Evolutionary conservation across 23 red algal genomes (phyloP).

Genomic region (Gracilaria domingensis): DNA sequence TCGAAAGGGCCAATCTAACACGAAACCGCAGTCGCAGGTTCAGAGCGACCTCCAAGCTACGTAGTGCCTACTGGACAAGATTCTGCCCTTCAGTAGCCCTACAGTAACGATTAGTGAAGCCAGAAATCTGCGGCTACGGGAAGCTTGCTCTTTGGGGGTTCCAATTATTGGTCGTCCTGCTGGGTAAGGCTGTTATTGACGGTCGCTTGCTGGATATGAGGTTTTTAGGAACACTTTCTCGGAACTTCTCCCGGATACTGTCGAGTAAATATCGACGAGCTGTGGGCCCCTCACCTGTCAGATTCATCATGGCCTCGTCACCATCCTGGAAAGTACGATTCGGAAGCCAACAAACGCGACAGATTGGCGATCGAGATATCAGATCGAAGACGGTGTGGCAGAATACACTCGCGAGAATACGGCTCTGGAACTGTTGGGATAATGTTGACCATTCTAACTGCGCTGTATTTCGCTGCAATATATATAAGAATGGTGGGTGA

Average conservation of each 20-base stretch:
- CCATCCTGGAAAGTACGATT: background rate
- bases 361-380: conserved; percentile 10
- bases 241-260: conserved; percentile 66
- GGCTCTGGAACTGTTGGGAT: conserved; percentile 53
- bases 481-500: conserved; percentile 74
- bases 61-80: conserved; percentile 82
- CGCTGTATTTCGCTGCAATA: conserved; percentile 76
- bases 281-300: background rate
- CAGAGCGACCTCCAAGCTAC: conserved; percentile 44
- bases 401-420: conserved; percentile 37
- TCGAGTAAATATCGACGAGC: conserved; percentile 37
- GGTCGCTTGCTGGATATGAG: conserved; percentile 93
- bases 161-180: conserved; percentile 84
- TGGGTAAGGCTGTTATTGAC: conserved; percentile 95
- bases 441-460: conserved; percentile 79
- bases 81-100: conserved; percentile 82
- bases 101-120: background rate
- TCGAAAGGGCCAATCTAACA: conserved; percentile 22
- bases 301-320: conserved; percentile 1
- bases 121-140: conserved; percentile 9
- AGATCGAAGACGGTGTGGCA: conserved; percentile 39
- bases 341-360: no score
- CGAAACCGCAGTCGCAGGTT: background rate
- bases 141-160: conserved; percentile 69
- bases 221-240: conserved; percentile 84